Percentiles rank a stretch among this genome's conserved stretches.
Evolutionary conservation across 2,329 filamentous ascomycete species (phyloP).

Genomic region (Fusarium globosum): DNA sequence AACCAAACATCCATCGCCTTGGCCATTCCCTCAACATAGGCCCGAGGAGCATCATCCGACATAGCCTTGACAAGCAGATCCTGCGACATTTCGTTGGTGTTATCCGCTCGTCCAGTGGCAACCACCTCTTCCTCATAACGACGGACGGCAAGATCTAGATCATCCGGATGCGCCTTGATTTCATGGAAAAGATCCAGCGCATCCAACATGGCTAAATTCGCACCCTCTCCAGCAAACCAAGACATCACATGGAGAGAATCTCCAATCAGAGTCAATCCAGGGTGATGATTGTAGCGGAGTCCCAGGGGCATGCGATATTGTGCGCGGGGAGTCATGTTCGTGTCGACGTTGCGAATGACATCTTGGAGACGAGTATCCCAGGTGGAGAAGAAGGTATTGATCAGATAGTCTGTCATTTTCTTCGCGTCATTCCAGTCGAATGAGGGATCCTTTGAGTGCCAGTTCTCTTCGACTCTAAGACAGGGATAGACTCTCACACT

Average conservation of each 20-base stretch:
- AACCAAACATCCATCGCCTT: not conserved
- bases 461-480: not conserved
- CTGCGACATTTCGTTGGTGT: not conserved
- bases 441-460: not conserved
- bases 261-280: accelerated
- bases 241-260: not conserved
- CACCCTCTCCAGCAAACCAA: not conserved
- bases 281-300: not conserved
- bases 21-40: not conserved
- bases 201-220: not conserved
- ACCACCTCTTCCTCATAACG: not conserved
- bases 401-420: not conserved
- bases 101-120: not conserved
- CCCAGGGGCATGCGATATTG: not conserved
- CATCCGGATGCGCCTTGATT: accelerated
- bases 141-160: not conserved
- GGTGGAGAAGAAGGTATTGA: not conserved
- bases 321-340: not conserved
- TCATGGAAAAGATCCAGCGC: not conserved
- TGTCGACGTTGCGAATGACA: not conserved
- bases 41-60: not conserved
- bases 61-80: not conserved
- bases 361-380: not conserved
- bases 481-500: not conserved
- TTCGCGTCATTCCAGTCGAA: not conserved